Base-by-base conservation (phyloP, 108 stramenopile genomes). In the Fistulifera solaris region DNA sequence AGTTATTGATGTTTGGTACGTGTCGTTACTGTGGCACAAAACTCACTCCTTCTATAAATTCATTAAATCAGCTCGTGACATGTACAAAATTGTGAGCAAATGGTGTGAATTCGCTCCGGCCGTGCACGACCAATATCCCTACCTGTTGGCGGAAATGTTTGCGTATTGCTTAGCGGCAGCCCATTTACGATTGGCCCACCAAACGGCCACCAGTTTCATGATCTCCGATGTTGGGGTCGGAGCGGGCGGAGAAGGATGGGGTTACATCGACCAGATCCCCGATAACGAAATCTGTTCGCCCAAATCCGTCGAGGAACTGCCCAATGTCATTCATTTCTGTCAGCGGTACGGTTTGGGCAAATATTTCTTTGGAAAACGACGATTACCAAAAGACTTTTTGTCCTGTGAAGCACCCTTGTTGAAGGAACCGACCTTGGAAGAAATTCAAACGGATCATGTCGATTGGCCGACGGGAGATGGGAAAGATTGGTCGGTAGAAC, bases 301-400 rank as follows among this genome's bases (percentile, higher is more conserved):
- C 43, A 81, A 48, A 24, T 49, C 62, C 28, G 44, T 62, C 0
- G 23, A 40, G 16, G 21, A 54, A 54, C 28, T 51, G 21, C 77
- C 80, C 38, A 63, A 65, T 47, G 70, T 87, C 22, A 44, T 93
- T 11, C 91, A 93, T 70, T 89, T 78, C 52, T 93, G 91, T 57
- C 86, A 92, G 57, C 56, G 58, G 22, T 94, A 86, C 62, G 63
- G 67, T 10, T 58, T 81, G 21, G 85, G 82, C 22, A 61, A 77
- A 11, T 75, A 62, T 23, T 66, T 82, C 28, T 83, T 91, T 51
- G 68, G 69, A 38, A 94, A 94, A 46, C 71, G 75, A 48, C 41
- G 48, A 45, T 59, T 89, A 31, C 85, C 76, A 1, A 26, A 57
- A 12, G 62, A 81, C 46, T 66, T 87, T 18, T 80, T 89, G 23